Evolutionary conservation across 306 rosid genomes (phyloP).

Genomic region (Nissolia schottii): DNA sequence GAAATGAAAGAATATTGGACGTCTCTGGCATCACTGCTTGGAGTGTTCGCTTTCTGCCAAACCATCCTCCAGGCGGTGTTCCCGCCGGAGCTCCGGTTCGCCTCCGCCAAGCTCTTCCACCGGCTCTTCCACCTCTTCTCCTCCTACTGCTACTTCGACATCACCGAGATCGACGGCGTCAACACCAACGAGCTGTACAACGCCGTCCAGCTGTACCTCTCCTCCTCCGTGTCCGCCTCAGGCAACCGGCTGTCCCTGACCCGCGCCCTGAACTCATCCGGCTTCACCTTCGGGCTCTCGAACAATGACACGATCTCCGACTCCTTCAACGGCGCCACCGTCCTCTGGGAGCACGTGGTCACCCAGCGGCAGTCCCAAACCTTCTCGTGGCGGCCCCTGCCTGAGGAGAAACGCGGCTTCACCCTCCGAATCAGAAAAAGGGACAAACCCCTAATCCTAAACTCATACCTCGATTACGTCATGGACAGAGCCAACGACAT

Average conservation of each 20-base stretch:
- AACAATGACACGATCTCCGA: constrained; percentile 86
- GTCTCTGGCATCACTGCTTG: constrained; percentile 71
- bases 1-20: constrained; percentile 83
- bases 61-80: constrained; percentile 68
- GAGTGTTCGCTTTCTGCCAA: constrained; percentile 86
- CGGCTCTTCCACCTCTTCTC: constrained; percentile 67
- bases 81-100: constrained; percentile 93
- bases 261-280: constrained; percentile 81
- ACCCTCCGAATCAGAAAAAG: constrained; percentile 72
- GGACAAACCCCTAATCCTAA: constrained; percentile 50
- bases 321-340: constrained; percentile 58
- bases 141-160: constrained; percentile 77
- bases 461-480: constrained; percentile 66
- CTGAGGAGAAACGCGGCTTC: constrained; percentile 89
- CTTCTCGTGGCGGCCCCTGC: constrained; percentile 84
- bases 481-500: constrained; percentile 85
- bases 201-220: constrained; percentile 91
- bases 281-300: constrained; percentile 77
- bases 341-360: constrained; percentile 91
- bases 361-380: constrained; percentile 72
- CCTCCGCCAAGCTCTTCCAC: constrained; percentile 49
- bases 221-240: constrained; percentile 66
- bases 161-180: constrained; percentile 94
- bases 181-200: constrained; percentile 98
- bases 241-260: constrained; percentile 74